Base-by-base conservation (phyloP, 2,329 filamentous ascomycete genomes). In the Aspergillus neotritici region DNA sequence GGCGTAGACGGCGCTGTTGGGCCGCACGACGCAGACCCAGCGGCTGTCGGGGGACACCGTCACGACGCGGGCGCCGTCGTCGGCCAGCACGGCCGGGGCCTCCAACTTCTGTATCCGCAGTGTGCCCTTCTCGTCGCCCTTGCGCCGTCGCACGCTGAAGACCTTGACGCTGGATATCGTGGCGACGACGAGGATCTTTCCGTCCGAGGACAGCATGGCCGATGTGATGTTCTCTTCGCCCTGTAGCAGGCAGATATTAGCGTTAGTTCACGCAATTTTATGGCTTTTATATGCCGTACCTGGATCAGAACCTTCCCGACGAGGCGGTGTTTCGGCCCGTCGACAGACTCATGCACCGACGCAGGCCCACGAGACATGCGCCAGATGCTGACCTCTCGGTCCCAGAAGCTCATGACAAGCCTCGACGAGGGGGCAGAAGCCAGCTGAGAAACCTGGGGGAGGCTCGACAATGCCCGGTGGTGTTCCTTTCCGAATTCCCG, bases 391-490 rank as follows among this genome's bases (percentile, higher is more conserved):
- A 97, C 75, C 62, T 94, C 86, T 43, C 85, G 78, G 52, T 91
- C 87, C 88, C 90, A 97, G 86, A 89, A 97, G 63, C 87, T 87
- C 58, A 93, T 79, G 17, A 98, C 70, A 15, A 96, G 71, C 37
- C 93, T 80, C 34, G 83, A 82, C 33, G 78, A 78, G 2, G 83
- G 73, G 3, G 90, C 86, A 52, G 87, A 90, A 30, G 79, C 72
- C 6, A 96, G 65, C 3, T 85, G 82, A 1, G 86, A 78, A 39
- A 79, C 74, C 60, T 95, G 90, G 2, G 93, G 91, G 11, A 98
- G 75, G 59, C 83, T 83, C n/a, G 90, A 82, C 41, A 98, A 76
- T 13, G 81, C 80, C 47, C 89, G 80, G 65, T 94, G 87, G 53
- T 93, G 79, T 62, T 97, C 89, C 57, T 80, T 79, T 49, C 79